Percentiles rank a stretch among this genome's conserved stretches.
Conservation (phyloP, 169 alveolate genomes). For the Babesia ovata region DNA sequence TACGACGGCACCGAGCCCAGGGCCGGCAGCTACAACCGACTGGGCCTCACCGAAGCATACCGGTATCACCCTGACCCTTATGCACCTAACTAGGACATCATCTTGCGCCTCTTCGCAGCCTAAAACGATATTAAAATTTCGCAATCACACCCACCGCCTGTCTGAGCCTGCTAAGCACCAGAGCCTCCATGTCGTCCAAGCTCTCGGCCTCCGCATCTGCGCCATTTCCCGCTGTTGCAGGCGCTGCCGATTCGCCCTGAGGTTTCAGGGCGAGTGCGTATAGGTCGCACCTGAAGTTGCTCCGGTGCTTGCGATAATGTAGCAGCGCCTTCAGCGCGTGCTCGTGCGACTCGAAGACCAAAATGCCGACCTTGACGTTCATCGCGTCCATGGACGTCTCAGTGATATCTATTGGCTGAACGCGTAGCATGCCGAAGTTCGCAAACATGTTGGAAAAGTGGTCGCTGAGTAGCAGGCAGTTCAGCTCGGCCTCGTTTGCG, state of each 20-base stretch:
- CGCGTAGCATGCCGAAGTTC: constrained; percentile 52
- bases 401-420: constrained; percentile 56
- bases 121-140: not conserved
- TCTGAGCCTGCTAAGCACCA: constrained; percentile 13
- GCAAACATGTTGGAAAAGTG: constrained; percentile 52
- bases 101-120: constrained; percentile 25
- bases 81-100: constrained; percentile 10
- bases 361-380: constrained; percentile 53
- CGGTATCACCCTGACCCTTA: constrained; percentile 70
- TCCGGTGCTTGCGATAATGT: constrained; percentile 54
- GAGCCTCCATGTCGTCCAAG: constrained; percentile 49
- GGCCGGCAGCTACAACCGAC: constrained; percentile 56
- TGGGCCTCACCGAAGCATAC: constrained; percentile 66
- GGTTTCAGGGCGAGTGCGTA: constrained; percentile 68
- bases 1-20: constrained; percentile 64
- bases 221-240: not conserved
- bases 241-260: constrained; percentile 5
- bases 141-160: constrained; percentile 26
- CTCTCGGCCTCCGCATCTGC: constrained; percentile 2
- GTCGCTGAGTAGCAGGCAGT: constrained; percentile 57
- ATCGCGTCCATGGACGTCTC: constrained; percentile 29
- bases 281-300: constrained; percentile 51
- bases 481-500: constrained; percentile 66
- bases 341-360: constrained; percentile 52
- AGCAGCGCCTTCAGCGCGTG: constrained; percentile 66